Evolutionary conservation across 495 filamentous ascomycete genomes (phyloP), one percentile per base, ranked within the genome.

Genomic region (Cenococcum geophilum): DNA sequence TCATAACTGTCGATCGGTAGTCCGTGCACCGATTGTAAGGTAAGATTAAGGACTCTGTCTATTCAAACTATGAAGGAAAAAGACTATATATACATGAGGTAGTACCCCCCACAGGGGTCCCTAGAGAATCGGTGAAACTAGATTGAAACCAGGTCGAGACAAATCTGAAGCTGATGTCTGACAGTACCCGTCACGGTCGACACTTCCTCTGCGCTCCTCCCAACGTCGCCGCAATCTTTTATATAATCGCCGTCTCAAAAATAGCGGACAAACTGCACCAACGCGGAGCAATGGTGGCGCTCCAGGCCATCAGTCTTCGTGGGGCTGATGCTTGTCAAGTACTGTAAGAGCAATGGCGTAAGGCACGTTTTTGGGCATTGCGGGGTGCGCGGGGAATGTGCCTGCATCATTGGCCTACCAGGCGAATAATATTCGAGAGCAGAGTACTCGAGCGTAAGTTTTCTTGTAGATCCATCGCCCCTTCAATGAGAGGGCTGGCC

Each of bases 341-440:
- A 80, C 68, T 72, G 74, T 25, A 61, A 67, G 16, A 72, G 72
- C 56, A 63, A 76, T 34, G 76, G 70, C 4, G 78, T 77, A 1
- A 79, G 85, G 84, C 34, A 78, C 84, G 12, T 88, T 87, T 74
- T 71, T 87, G 49, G 77, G 77, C 27, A 81, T 82, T 0, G 80
- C 79, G 8, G 80, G 82, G 11, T 76, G 78, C 34, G 86, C 86
- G 71, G 76, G 80, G 10, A 88, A 86, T 67, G 77, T 84, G 27
- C 83, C 80, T 0, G 71, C 73, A 9, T 63, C 73, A 35, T 74
- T 71, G 52, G 43, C 67, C 1, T 71, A 65, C 48, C 64, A 67
- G 40, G 57, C 59, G 16, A 71, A 71, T 61, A 68, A 71, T 55
- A 64, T 71, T 21, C 32, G 61, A 20, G 68, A 50, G 52, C 70